Percentiles rank a stretch among this genome's conserved stretches.
phyloP scores from a whole-genome alignment of 495 filamentous ascomycete genomes.

The Parathielavia appendiculata region DNA sequence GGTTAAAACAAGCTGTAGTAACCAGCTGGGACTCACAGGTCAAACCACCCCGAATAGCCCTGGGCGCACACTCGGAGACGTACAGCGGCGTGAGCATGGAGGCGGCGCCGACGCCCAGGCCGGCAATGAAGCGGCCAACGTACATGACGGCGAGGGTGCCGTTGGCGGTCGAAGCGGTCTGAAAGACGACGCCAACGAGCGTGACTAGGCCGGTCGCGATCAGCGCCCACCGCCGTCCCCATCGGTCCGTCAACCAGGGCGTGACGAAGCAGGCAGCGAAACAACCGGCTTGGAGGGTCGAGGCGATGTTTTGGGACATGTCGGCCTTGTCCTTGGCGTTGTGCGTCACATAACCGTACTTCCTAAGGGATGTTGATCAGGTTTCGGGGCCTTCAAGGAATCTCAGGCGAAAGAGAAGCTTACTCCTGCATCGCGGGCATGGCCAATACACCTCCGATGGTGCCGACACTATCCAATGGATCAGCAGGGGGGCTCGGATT shows the following conservation, averaged over 20 bases:
- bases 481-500: neutral
- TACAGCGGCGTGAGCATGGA: slow-evolving; percentile 60
- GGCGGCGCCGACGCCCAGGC: slow-evolving; percentile 60
- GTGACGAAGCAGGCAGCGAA: slow-evolving; percentile 57
- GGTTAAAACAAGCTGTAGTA: neutral
- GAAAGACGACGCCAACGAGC: slow-evolving; percentile 38
- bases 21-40: slow-evolving; percentile 51
- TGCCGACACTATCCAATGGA: neutral
- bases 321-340: neutral
- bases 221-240: slow-evolving; percentile 34
- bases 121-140: slow-evolving; percentile 60
- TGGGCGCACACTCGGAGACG: slow-evolving; percentile 61
- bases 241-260: slow-evolving; percentile 52
- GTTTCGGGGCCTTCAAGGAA: neutral
- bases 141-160: slow-evolving; percentile 54
- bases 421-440: slow-evolving; percentile 43
- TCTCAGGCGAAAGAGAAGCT: slow-evolving; percentile 6
- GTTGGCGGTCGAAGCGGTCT: slow-evolving; percentile 30
- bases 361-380: neutral
- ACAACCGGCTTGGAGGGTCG: slow-evolving; percentile 59
- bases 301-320: slow-evolving; percentile 43
- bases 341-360: neutral
- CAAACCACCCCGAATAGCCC: slow-evolving; percentile 64
- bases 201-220: slow-evolving; percentile 38
- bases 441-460: slow-evolving; percentile 55